Base-by-base conservation (phyloP, 179 eudicot genomes). In the Amaranthus tricolor region DNA sequence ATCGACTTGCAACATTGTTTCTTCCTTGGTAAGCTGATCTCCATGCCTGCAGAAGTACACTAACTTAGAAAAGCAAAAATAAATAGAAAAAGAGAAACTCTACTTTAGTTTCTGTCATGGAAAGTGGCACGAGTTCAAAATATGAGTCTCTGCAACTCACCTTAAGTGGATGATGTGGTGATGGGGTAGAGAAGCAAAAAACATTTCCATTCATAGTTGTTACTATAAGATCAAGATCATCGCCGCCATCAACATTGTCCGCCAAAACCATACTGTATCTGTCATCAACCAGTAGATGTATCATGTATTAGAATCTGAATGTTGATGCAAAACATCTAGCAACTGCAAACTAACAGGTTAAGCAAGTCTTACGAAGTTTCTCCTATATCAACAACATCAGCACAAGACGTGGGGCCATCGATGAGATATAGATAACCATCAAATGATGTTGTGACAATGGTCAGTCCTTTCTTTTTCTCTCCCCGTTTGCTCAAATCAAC, bases 211-310 rank as follows among this genome's bases (percentile, higher is more conserved):
- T 95, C 99, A 95, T 93, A 76, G 99, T 95, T 67, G 98, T 83
- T 70, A 95, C 99, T 19, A 95, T 82, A 69, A 95, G 98, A 85
- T 95, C 99, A 68, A 95, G 97, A 82, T 95, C 98, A 80, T 95
- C 98, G 70, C 97, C 99, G 15, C 99, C 99, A 82, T 95, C 99
- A 53, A 95, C 92, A 78, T 95, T 93, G 82, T 93, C 99, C 14
- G 97, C 99, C 85, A 95, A 85, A 45, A 91, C 97, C 99, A 95
- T 95, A 86, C 99, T 95, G 87, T 93, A 95, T 75, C 99, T 95
- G 97, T 83, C 67, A 78, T 45, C 69, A 76, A 68, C 56, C 8
- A 59, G 61, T 53, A 31, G 55, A 31, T 7, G 40, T 15, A 67
- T 74, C 43, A 31, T 7, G 40, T 15, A 67, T 74, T 49, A 62